A percentile compares a stretch with the other conserved stretches of the same genome.
phyloP scores from a whole-genome alignment of 768 basidiomycete genomes.

The Podaxis sp. region DNA sequence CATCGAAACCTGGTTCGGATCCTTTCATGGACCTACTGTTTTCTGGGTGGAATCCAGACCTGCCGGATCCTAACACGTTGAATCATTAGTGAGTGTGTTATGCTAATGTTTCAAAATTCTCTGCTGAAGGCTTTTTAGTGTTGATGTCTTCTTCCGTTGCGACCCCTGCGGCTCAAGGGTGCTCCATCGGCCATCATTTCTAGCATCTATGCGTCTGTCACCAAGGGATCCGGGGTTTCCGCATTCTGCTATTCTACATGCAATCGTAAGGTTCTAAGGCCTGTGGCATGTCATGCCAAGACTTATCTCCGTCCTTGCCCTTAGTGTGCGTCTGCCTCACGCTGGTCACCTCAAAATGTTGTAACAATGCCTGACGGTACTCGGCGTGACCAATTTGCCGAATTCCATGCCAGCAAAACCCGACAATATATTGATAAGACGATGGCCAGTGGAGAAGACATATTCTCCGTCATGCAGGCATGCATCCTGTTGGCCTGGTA shows the following conservation, averaged over 20 bases:
- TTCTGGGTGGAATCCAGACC: slow-evolving; percentile 83
- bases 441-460: slow-evolving; percentile 87
- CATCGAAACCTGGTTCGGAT: slow-evolving; percentile 43
- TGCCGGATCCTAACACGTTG: slow-evolving; percentile 72
- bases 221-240: slow-evolving; percentile 85
- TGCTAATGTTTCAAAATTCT: slow-evolving; percentile 1
- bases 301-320: slow-evolving; percentile 15
- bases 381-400: slow-evolving; percentile 82
- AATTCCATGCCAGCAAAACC: slow-evolving; percentile 86
- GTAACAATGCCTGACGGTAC: slow-evolving; percentile 71
- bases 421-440: slow-evolving; percentile 85
- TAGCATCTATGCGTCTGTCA: slow-evolving; percentile 76
- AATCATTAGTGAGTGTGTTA: slow-evolving; percentile 68
- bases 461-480: slow-evolving; percentile 85
- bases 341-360: slow-evolving; percentile 75
- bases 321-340: slow-evolving; percentile 80
- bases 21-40: slow-evolving; percentile 67
- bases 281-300: slow-evolving; percentile 14
- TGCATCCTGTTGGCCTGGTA: slow-evolving; percentile 88
- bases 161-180: slow-evolving; percentile 87
- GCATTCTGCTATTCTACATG: slow-evolving; percentile 87
- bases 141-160: slow-evolving; percentile 86
- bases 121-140: slow-evolving; percentile 39
- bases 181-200: slow-evolving; percentile 77
- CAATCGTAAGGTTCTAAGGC: slow-evolving; percentile 60